phyloP scores from a whole-genome alignment of 768 basidiomycete species.

The Inosperma sp. region DNA sequence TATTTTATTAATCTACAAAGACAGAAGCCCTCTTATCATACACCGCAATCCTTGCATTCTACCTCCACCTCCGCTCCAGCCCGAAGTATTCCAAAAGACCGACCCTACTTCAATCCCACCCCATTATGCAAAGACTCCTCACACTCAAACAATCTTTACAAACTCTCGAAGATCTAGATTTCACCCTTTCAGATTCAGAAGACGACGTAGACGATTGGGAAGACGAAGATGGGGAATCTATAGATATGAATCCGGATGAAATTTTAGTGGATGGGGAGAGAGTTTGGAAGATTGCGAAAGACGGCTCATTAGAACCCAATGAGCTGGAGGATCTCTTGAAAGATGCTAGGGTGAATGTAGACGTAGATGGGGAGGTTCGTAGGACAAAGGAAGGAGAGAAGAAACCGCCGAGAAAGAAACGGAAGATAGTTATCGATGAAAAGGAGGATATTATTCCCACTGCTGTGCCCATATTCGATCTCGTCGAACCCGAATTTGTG shows the following conservation, averaged over 20 bases:
- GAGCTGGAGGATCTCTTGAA: constrained; percentile 55
- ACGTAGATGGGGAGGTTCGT: constrained; percentile 22
- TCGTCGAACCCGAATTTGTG: constrained; percentile 74
- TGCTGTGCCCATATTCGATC: constrained; percentile 54
- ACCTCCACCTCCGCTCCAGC: constrained; percentile 77
- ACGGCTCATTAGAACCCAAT: constrained; percentile 35
- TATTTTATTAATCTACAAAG: constrained; percentile 46
- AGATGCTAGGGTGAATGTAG: constrained; percentile 38
- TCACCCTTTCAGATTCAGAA: constrained; percentile 49
- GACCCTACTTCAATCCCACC: constrained; percentile 60
- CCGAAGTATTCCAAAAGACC: constrained; percentile 59
- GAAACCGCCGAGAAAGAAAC: constrained; percentile 59
- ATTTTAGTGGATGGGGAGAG: constrained; percentile 37
- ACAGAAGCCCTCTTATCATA: constrained; percentile 88
- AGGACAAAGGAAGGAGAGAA: no score
- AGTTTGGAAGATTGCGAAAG: constrained; percentile 40
- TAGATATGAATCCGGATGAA: constrained; percentile 30
- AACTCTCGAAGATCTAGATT: constrained; percentile 82
- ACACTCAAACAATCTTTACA: constrained; percentile 77
- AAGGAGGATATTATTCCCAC: not conserved
- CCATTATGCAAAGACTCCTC: constrained; percentile 72
- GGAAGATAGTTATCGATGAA: constrained; percentile 44
- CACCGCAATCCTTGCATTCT: constrained; percentile 86
- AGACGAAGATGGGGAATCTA: constrained; percentile 38
- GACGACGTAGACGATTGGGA: constrained; percentile 45